Percentiles rank a stretch among this genome's conserved stretches.
Evolutionary conservation across 2,329 filamentous ascomycete species (phyloP).

Genomic region (Teratosphaeria viscida): DNA sequence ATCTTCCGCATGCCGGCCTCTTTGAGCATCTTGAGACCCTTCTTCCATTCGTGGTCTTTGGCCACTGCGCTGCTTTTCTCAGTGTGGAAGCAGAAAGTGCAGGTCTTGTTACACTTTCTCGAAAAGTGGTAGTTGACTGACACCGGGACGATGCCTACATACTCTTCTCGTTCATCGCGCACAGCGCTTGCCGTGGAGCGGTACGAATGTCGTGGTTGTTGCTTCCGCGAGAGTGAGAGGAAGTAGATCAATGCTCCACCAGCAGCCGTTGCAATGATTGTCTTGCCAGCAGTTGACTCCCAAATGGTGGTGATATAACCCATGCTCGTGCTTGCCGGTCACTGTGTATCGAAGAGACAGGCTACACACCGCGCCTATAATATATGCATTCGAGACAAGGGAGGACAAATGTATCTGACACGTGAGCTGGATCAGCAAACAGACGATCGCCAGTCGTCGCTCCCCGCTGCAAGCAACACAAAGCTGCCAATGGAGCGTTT

Average conservation of each 20-base stretch:
- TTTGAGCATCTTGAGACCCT: slow-evolving; percentile 36
- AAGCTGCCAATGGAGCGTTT: neutral
- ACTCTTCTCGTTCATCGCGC: neutral
- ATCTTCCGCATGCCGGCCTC: slow-evolving; percentile 45
- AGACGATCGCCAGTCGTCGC: neutral
- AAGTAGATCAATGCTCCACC: neutral
- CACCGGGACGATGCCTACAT: slow-evolving; percentile 20
- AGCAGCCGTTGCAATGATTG: neutral
- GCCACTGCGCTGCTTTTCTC: slow-evolving; percentile 38
- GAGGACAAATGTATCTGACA: neutral
- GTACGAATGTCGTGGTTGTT: neutral
- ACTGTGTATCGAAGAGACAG: neutral
- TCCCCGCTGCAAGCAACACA: neutral
- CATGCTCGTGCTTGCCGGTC: neutral
- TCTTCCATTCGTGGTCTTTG: slow-evolving; percentile 32
- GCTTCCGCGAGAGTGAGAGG: neutral
- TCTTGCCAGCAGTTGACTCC: neutral
- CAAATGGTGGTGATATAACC: neutral
- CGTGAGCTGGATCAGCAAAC: neutral
- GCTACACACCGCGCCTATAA: neutral
- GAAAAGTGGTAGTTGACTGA: slow-evolving; percentile 41
- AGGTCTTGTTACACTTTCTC: slow-evolving; percentile 39
- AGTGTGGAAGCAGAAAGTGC: slow-evolving; percentile 50
- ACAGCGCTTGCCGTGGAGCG: neutral
- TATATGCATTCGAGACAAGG: neutral